phyloP scores from a whole-genome alignment of 1,284 basidiomycete species.

The Ceratobasidium sp. region DNA sequence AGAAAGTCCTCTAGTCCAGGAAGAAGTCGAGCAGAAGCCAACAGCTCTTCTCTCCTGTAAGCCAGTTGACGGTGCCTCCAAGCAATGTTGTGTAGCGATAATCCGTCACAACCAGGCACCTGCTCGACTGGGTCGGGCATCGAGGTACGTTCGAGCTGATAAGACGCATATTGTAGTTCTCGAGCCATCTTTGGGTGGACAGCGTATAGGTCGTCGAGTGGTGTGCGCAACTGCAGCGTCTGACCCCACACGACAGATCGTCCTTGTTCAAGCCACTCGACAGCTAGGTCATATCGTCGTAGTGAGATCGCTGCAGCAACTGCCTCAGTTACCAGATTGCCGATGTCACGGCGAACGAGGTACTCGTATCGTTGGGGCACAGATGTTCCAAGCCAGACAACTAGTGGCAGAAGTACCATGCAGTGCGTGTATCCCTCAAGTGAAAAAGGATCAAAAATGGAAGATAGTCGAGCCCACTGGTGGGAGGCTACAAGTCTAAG shows the following conservation, averaged over 20 bases:
- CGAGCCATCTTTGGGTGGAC: background rate
- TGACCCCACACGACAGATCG: constrained; percentile 23
- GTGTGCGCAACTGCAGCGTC: background rate
- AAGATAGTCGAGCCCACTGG: background rate
- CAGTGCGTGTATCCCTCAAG: background rate
- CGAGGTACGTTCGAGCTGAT: background rate
- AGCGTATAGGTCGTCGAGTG: background rate
- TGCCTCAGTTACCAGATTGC: background rate
- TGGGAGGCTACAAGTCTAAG: background rate
- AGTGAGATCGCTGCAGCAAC: background rate
- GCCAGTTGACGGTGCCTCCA: background rate
- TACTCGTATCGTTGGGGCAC: background rate
- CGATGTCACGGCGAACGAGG: background rate
- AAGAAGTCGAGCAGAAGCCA: background rate
- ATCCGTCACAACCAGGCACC: background rate
- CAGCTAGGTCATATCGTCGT: background rate
- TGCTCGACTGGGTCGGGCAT: background rate
- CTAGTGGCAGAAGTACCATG: background rate
- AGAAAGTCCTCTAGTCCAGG: background rate
- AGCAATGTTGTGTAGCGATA: background rate
- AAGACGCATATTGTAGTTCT: background rate
- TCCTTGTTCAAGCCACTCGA: constrained; percentile 28
- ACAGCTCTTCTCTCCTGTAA: background rate
- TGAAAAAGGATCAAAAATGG: background rate
- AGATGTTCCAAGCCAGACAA: constrained; percentile 1